phyloP scores from a whole-genome alignment of 2,329 filamentous ascomycete genomes.

The Xylariaceae sp. region DNA sequence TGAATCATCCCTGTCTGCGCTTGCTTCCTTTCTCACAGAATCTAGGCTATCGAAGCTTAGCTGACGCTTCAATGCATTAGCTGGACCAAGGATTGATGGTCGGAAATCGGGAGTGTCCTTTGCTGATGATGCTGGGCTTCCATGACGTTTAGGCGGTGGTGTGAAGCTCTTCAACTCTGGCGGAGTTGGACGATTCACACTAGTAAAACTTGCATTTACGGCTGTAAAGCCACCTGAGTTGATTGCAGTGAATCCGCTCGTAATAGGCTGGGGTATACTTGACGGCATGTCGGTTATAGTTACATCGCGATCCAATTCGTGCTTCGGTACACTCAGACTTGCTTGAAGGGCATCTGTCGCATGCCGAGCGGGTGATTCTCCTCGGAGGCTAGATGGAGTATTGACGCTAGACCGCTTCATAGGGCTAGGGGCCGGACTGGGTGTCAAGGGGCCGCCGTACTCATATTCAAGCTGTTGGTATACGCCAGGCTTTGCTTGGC shows the following conservation, averaged over 20 bases:
- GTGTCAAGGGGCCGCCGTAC: slow-evolving; percentile 89
- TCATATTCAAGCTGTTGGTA: slow-evolving; percentile 94
- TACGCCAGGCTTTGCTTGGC: slow-evolving; percentile 90
- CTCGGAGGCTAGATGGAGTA: slow-evolving; percentile 62
- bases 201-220: slow-evolving; percentile 73
- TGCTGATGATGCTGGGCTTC: slow-evolving; percentile 66
- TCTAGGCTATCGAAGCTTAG: slow-evolving; percentile 65
- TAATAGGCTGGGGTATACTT: slow-evolving; percentile 46
- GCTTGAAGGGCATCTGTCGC: slow-evolving; percentile 60
- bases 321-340: slow-evolving; percentile 52
- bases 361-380: slow-evolving; percentile 70
- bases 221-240: slow-evolving; percentile 71
- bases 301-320: slow-evolving; percentile 55
- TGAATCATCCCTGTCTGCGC: slow-evolving; percentile 60
- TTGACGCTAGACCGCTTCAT: slow-evolving; percentile 69
- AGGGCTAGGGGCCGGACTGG: slow-evolving; percentile 71
- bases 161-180: slow-evolving; percentile 63
- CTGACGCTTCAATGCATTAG: slow-evolving; percentile 77
- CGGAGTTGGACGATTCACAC: slow-evolving; percentile 62
- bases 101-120: slow-evolving; percentile 71
- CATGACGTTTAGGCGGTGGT: slow-evolving; percentile 63
- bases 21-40: slow-evolving; percentile 53
- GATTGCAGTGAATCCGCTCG: slow-evolving; percentile 65
- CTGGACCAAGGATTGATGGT: slow-evolving; percentile 58
- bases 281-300: slow-evolving; percentile 54